Percentiles rank a stretch among this genome's conserved stretches.
phyloP scores from a whole-genome alignment of 805 yeast genomes.

The Saitoella complicata region DNA sequence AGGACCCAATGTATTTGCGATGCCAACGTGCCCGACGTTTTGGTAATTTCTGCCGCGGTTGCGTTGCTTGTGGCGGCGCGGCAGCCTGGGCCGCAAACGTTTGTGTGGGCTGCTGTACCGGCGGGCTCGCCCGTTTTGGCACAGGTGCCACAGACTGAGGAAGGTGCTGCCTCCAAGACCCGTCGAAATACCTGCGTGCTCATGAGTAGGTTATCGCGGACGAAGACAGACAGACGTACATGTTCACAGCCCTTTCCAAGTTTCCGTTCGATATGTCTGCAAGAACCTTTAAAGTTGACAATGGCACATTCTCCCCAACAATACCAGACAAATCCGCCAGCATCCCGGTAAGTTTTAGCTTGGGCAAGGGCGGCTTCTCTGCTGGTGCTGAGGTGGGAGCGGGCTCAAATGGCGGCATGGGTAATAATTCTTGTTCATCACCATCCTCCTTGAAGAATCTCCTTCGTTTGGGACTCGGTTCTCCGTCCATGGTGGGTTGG shows the following conservation, averaged over 20 bases:
- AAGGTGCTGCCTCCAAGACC: neutral
- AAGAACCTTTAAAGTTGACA: too few relatives aligned
- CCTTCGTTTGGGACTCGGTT: too few relatives aligned
- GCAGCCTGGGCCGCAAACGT: neutral
- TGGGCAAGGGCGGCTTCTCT: too few relatives aligned
- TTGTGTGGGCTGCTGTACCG: neutral
- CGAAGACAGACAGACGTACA: neutral
- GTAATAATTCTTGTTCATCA: too few relatives aligned
- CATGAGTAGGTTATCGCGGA: neutral
- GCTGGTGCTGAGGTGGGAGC: too few relatives aligned
- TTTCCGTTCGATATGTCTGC: neutral
- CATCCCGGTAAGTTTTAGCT: too few relatives aligned
- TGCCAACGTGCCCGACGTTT: constrained; percentile 9
- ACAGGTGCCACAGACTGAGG: neutral
- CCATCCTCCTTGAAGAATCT: too few relatives aligned
- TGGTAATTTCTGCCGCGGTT: neutral
- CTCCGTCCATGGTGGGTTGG: too few relatives aligned
- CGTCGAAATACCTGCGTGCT: neutral
- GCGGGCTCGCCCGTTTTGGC: neutral
- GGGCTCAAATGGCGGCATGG: too few relatives aligned
- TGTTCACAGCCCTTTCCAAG: neutral
- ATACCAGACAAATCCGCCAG: too few relatives aligned
- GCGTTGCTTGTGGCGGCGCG: neutral
- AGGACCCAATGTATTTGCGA: constrained; percentile 19
- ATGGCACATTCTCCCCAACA: too few relatives aligned